These are phyloP conservation scores for Prunus fruticosa DNA, from an alignment of 306 rosid species.

Conservation along the genomic window DNA sequence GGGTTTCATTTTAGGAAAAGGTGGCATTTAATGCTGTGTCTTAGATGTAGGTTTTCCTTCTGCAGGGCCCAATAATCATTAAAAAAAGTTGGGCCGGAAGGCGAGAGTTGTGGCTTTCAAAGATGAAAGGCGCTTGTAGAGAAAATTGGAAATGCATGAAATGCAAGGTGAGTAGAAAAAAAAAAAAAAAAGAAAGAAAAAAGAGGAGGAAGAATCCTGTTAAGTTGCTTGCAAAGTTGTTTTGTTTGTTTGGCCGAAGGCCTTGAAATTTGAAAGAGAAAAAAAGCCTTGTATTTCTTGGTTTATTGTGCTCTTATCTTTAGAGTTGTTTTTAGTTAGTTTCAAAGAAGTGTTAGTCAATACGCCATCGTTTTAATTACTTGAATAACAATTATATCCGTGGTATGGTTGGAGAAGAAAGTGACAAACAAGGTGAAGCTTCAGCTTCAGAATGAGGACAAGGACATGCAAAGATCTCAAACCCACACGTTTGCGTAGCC, in stretches of 20 bases:
- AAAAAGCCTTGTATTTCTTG: slow-evolving; percentile 14
- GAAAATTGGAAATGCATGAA: slow-evolving; percentile 43
- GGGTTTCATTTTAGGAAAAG: slow-evolving; percentile 41
- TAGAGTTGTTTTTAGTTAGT: too few species aligned
- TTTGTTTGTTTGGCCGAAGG: slow-evolving; percentile 68
- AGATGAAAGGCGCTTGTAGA: slow-evolving; percentile 69
- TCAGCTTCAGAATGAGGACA: too few species aligned
- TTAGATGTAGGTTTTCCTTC: slow-evolving; percentile 56
- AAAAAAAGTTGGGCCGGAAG: slow-evolving; percentile 48
- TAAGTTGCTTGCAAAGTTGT: slow-evolving; percentile 27
- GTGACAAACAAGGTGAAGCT: too few species aligned
- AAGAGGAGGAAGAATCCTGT: slow-evolving; percentile 7
- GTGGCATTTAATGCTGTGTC: slow-evolving; percentile 28
- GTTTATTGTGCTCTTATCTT: not conserved
- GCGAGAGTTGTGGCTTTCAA: slow-evolving; percentile 60
- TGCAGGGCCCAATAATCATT: slow-evolving; percentile 55
- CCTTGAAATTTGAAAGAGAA: slow-evolving; percentile 33
- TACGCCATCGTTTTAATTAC: too few species aligned
- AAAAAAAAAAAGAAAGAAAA: not conserved
- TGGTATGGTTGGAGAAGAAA: too few species aligned
- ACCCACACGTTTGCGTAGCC: too few species aligned
- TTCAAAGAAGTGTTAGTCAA: too few species aligned
- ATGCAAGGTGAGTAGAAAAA: not conserved
- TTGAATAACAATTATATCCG: too few species aligned
- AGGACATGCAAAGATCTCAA: too few species aligned